Conservation (phyloP, 345 rosid species). For the Bruguiera parviflora region DNA sequence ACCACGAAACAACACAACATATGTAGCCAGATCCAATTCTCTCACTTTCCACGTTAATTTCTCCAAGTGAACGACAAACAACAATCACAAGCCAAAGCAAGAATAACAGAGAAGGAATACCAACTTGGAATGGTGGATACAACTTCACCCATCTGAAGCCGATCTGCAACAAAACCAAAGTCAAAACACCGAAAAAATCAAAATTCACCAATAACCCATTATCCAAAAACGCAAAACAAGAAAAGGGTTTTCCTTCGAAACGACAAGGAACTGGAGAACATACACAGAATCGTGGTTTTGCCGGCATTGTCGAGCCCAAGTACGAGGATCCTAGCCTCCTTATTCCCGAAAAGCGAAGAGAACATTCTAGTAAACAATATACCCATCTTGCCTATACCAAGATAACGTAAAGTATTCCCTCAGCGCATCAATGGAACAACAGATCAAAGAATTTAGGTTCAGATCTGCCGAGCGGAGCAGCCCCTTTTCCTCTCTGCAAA, state of each 20-base stretch:
- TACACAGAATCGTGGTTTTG: slow-evolving; percentile 84
- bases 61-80: background rate
- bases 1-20: background rate
- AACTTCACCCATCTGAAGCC: slow-evolving; percentile 98
- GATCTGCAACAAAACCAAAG: slow-evolving; percentile 48
- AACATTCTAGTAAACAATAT: slow-evolving; percentile 69
- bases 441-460: slow-evolving; percentile 15
- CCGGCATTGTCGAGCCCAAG: slow-evolving; percentile 95
- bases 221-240: slow-evolving; percentile 9
- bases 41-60: background rate
- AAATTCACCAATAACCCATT: slow-evolving; percentile 12
- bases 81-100: background rate
- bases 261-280: slow-evolving; percentile 5
- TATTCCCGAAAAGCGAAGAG: slow-evolving; percentile 68
- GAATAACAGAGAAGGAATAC: slow-evolving; percentile 19
- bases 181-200: slow-evolving; percentile 8
- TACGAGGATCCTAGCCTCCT: slow-evolving; percentile 85
- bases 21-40: background rate
- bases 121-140: slow-evolving; percentile 95
- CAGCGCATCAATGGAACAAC: slow-evolving; percentile 6
- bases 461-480: slow-evolving; percentile 22
- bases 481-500: slow-evolving; percentile 15
- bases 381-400: slow-evolving; percentile 44
- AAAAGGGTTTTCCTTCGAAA: slow-evolving; percentile 2
- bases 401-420: slow-evolving; percentile 1